Evolutionary conservation across 805 yeast species (phyloP).

Genomic region (Ogataea minuta): DNA sequence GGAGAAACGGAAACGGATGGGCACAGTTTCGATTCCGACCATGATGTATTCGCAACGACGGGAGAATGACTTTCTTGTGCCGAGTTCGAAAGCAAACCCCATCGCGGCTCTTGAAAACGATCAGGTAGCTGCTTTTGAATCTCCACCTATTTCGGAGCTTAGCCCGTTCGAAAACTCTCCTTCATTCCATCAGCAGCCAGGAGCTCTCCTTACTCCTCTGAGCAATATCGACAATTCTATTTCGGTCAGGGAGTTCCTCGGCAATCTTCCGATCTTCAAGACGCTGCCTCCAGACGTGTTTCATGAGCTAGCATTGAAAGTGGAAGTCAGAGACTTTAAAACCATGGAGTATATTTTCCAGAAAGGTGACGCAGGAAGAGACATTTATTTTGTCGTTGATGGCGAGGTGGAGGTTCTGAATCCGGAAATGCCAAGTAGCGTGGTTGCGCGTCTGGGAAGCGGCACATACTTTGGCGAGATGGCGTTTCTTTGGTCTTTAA

Average conservation of each 20-base stretch:
- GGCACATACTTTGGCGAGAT: constrained; percentile 78
- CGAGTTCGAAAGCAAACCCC: constrained; percentile 19
- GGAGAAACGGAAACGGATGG: constrained; percentile 54
- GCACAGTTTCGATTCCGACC: constrained; percentile 31
- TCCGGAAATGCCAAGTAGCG: constrained; percentile 37
- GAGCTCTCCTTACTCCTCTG: not conserved
- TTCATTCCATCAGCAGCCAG: not conserved
- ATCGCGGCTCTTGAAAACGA: constrained; percentile 33
- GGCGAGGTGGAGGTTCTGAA: constrained; percentile 70
- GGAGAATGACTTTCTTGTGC: constrained; percentile 4
- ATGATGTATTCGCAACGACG: constrained; percentile 11
- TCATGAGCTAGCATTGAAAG: constrained; percentile 62
- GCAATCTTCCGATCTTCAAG: constrained; percentile 56
- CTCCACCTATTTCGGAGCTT: constrained; percentile 33
- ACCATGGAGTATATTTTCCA: constrained; percentile 61
- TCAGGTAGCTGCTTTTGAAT: constrained; percentile 39
- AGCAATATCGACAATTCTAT: constrained; percentile 52
- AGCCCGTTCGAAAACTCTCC: not conserved
- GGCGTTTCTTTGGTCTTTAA: constrained; percentile 56
- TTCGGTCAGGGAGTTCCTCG: constrained; percentile 53
- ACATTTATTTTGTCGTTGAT: constrained; percentile 61
- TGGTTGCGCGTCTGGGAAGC: constrained; percentile 56
- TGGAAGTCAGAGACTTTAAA: constrained; percentile 50
- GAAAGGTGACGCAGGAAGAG: constrained; percentile 60
- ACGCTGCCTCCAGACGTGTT: constrained; percentile 56